Evolutionary conservation across 148 eudicot species (phyloP).

Genomic region (Cornus kousa): DNA sequence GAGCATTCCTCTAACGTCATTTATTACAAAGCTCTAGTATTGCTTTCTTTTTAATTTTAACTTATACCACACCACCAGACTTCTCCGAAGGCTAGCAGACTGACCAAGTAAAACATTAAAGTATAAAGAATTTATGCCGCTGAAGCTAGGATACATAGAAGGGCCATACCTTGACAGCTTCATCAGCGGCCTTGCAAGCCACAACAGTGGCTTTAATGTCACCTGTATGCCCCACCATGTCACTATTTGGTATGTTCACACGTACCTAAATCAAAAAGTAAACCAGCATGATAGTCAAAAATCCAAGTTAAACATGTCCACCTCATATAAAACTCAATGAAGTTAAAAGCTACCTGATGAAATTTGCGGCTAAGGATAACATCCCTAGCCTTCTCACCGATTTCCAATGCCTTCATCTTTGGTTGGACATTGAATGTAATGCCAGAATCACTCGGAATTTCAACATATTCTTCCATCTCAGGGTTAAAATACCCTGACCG

Average conservation of each 20-base stretch:
- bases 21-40: not conserved
- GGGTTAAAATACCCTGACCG: conserved; percentile 81
- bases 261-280: conserved; percentile 55
- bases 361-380: conserved; percentile 83
- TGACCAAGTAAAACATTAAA: not conserved
- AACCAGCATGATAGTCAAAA: not conserved
- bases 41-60: no score
- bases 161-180: conserved; percentile 79
- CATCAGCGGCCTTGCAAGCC: conserved; percentile 92
- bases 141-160: not conserved
- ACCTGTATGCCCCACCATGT: conserved; percentile 98
- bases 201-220: conserved; percentile 82
- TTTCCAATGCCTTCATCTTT: conserved; percentile 89
- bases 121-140: not conserved
- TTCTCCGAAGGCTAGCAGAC: not conserved
- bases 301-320: not conserved
- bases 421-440: conserved; percentile 82
- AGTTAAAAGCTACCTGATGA: conserved; percentile 54
- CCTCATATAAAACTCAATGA: not conserved
- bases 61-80: not conserved
- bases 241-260: conserved; percentile 84
- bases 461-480: conserved; percentile 94
- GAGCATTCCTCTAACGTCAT: not conserved
- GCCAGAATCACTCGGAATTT: conserved; percentile 86
- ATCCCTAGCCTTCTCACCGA: conserved; percentile 88